These are phyloP conservation scores for Passiflora organensis DNA, from an alignment of 345 rosid genomes.

Conservation along the genomic window DNA sequence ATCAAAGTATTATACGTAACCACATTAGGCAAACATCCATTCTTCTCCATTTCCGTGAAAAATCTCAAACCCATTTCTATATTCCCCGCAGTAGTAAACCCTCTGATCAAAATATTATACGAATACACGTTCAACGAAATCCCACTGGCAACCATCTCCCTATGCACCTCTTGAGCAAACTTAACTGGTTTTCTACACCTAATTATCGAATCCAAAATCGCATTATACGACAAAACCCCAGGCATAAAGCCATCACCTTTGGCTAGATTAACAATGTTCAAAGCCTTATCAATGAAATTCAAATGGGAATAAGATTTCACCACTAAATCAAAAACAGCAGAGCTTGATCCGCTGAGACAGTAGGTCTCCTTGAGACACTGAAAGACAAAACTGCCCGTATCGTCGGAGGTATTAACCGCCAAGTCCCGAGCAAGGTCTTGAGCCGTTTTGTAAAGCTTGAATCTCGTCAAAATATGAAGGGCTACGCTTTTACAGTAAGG, in stretches of 20 bases:
- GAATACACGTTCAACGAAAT: constrained; percentile 79
- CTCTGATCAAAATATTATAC: constrained; percentile 76
- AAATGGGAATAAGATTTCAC: constrained; percentile 70
- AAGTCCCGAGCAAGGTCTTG: constrained; percentile 63
- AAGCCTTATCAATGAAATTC: constrained; percentile 55
- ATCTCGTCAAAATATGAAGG: constrained; percentile 75
- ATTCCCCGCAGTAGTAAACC: constrained; percentile 67
- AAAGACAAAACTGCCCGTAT: constrained; percentile 51
- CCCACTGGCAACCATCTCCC: constrained; percentile 50
- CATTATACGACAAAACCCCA: constrained; percentile 82
- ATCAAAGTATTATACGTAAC: constrained; percentile 78
- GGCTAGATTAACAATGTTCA: constrained; percentile 49
- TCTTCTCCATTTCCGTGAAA: constrained; percentile 56
- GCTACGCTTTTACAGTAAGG: constrained; percentile 62
- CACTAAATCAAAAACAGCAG: constrained; percentile 79
- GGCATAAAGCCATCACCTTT: constrained; percentile 76
- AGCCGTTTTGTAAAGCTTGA: constrained; percentile 76
- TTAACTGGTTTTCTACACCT: constrained; percentile 47
- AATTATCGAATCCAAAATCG: constrained; percentile 64
- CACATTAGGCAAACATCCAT: constrained; percentile 71
- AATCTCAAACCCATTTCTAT: constrained; percentile 52
- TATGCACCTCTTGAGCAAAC: constrained; percentile 50
- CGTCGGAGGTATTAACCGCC: constrained; percentile 35
- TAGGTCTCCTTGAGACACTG: constrained; percentile 57
- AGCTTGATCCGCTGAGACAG: constrained; percentile 52